phyloP scores from a whole-genome alignment of 2,329 filamentous ascomycete genomes.

The Cadophora sp. region DNA sequence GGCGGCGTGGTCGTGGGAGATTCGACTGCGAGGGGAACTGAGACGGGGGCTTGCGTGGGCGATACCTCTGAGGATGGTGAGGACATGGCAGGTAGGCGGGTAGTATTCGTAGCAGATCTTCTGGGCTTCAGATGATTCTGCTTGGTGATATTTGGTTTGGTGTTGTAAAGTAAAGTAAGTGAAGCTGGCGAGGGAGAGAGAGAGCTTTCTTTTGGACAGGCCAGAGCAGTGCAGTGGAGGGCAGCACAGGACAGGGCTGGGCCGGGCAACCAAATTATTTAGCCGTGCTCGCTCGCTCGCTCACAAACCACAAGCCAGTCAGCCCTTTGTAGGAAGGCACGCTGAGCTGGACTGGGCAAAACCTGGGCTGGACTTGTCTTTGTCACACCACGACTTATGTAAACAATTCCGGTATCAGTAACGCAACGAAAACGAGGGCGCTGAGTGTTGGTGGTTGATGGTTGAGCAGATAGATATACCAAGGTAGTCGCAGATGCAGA shows the following conservation, averaged over 20 bases:
- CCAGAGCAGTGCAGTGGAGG: no score
- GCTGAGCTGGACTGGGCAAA: background rate
- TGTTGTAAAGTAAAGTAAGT: background rate
- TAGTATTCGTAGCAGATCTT: slow-evolving; percentile 4
- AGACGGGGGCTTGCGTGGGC: slow-evolving; percentile 15
- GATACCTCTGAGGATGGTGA: slow-evolving; percentile 27
- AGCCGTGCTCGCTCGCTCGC: slow-evolving; percentile 21
- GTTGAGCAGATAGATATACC: no score
- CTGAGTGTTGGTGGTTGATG: no score
- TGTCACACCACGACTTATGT: slow-evolving; percentile 24
- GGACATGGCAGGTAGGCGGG: slow-evolving; percentile 16
- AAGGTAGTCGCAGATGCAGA: background rate
- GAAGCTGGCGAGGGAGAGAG: slow-evolving; percentile 8
- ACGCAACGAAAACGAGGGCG: slow-evolving; percentile 4
- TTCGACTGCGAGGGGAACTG: slow-evolving; percentile 19
- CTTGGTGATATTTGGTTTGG: slow-evolving; percentile 18
- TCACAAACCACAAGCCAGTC: slow-evolving; percentile 1
- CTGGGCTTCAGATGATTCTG: slow-evolving; percentile 25
- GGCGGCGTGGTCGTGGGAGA: slow-evolving; percentile 32
- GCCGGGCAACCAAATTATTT: slow-evolving; percentile 21
- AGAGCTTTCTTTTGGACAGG: no score
- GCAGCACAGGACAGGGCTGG: no score
- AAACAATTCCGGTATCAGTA: background rate
- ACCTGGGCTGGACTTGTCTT: slow-evolving; percentile 17
- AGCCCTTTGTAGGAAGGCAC: background rate